phyloP scores from a whole-genome alignment of 768 basidiomycete genomes.

The Dacryopinax spathularia region DNA sequence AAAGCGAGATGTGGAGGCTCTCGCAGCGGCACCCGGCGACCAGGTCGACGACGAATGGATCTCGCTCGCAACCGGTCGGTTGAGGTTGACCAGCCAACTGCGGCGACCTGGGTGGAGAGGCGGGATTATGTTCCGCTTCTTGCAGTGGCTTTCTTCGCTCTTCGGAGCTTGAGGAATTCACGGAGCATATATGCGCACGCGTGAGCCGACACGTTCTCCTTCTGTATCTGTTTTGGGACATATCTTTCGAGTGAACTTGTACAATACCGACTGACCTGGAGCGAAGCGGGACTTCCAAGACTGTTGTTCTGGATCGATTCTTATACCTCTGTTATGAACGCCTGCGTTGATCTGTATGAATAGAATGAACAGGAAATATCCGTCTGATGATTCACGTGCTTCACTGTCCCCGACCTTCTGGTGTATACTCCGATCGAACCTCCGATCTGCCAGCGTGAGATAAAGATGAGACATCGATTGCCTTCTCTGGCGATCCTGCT shows the following conservation, averaged over 20 bases:
- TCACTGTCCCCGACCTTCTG: not conserved
- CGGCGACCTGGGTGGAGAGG: not conserved
- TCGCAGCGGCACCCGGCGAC: not conserved
- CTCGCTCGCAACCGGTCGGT: not conserved
- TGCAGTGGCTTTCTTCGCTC: not conserved
- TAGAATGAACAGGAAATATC: not conserved
- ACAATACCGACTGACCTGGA: not conserved
- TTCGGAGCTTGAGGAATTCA: not conserved
- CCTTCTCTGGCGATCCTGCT: not conserved
- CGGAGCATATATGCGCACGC: not conserved
- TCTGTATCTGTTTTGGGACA: not conserved
- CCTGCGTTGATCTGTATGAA: not conserved
- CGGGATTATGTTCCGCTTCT: not conserved
- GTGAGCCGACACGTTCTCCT: not conserved
- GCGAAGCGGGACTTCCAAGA: not conserved
- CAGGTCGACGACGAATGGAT: not conserved
- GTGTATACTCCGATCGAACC: too few relatives aligned
- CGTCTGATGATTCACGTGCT: not conserved
- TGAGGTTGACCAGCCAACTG: not conserved
- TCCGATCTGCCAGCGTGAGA: too few relatives aligned
- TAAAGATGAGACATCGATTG: too few relatives aligned
- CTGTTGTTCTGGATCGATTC: not conserved
- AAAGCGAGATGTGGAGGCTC: conserved; percentile 1
- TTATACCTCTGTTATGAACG: not conserved
- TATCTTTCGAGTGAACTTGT: not conserved